Evolutionary conservation across 495 filamentous ascomycete genomes (phyloP), one percentile per base, ranked within the genome.

Genomic region (Penicillium lagena): DNA sequence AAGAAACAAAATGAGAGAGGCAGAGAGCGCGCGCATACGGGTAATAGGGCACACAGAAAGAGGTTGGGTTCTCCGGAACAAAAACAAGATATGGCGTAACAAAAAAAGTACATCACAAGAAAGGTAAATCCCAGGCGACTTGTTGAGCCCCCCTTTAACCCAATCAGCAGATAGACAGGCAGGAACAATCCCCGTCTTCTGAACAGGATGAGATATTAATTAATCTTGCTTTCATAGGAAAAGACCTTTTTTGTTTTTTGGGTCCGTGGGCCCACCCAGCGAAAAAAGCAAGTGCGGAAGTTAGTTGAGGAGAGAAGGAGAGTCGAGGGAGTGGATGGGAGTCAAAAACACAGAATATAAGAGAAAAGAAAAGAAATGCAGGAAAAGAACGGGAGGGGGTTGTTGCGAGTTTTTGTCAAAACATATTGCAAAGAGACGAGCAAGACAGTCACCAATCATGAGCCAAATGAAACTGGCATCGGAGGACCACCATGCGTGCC

Each of bases 101-200:
- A 64, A 34, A 34, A 71, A 71, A 72, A 72, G 64, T 73, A 73
- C 70, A 72, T 73, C 64, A 73, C 68, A 72, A 73, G 70, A 73
- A 73, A 65, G 54, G 57, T 60, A 70, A 70, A 57, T 57, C 64
- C 56, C 52, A 56, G 51, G 57, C 42, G 22, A 22, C 22, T 22
- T 22, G 22, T 22, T 22, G 2, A 17, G 6, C 22, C 22, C 22
- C 22, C 22, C 22, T 22, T 22, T 22, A 22, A 22, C 22, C 22
- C 22, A 22, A 22, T 22, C 22, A 6, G 22, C 22, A 22, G 22
- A 22, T 6, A 22, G 22, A 22, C 22, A 22, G 22, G 4, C 22
- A 22, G 22, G 22, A 22, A 22, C 49, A 46, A 52, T 49, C 52
- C 48, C 43, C 47, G 49, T 6, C 22, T 3, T 22, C 22, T 22